phyloP scores from a whole-genome alignment of 306 rosid genomes.

The Cyclanthera cordifolia region DNA sequence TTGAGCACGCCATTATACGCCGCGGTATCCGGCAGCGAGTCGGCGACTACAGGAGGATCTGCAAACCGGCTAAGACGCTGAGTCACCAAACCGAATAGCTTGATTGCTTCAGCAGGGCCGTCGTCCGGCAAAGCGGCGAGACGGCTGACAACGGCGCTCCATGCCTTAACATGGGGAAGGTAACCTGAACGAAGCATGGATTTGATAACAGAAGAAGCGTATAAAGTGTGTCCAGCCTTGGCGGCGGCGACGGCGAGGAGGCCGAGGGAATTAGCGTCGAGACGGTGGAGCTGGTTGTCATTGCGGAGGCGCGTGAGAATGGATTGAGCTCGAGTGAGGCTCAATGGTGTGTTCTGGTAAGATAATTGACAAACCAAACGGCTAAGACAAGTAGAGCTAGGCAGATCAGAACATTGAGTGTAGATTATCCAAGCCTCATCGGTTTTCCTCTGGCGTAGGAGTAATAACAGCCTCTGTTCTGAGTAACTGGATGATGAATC shows the following conservation, averaged over 20 bases:
- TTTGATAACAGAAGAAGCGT: constrained; percentile 66
- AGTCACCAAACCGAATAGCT: constrained; percentile 40
- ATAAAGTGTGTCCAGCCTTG: constrained; percentile 56
- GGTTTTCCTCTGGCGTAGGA: constrained; percentile 66
- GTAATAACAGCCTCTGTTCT: constrained; percentile 49
- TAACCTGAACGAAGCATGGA: constrained; percentile 98
- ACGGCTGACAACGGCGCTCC: constrained; percentile 82
- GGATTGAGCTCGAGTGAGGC: constrained; percentile 82
- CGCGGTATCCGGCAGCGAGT: constrained; percentile 72
- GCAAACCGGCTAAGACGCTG: constrained; percentile 42
- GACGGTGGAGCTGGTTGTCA: constrained; percentile 80
- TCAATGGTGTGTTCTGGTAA: constrained; percentile 33
- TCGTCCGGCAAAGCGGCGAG: constrained; percentile 45
- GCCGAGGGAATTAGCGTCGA: constrained; percentile 81
- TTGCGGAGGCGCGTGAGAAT: constrained; percentile 86
- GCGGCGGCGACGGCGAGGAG: constrained; percentile 73
- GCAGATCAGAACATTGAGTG: constrained; percentile 40
- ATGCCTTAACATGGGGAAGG: constrained; percentile 90
- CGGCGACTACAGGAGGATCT: constrained; percentile 30
- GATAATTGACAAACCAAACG: constrained; percentile 70
- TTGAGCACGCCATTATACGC: constrained; percentile 79
- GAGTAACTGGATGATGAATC: constrained; percentile 14
- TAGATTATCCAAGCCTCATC: constrained; percentile 76
- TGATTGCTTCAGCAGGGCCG: constrained; percentile 58
- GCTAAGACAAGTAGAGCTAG: constrained; percentile 72